phyloP scores from a whole-genome alignment of 2,329 filamentous ascomycete genomes.

The Penicillium fuscoglaucum region DNA sequence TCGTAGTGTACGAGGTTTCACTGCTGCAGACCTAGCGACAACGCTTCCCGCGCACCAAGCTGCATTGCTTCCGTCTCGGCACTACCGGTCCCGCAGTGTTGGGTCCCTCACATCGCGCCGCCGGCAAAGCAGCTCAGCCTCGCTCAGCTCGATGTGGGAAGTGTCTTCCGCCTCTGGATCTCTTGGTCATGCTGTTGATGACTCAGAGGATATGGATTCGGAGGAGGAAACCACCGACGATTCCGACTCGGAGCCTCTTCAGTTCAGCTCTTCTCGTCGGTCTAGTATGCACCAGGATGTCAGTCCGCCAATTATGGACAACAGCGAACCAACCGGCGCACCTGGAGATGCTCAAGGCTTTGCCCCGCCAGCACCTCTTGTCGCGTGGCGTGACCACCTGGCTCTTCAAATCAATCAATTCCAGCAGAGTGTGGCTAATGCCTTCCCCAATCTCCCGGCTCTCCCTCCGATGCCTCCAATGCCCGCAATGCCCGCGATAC shows the following conservation, averaged over 20 bases:
- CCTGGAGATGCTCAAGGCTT: constrained; percentile 36
- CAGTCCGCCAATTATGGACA: constrained; percentile 24
- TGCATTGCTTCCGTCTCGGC: constrained; percentile 62
- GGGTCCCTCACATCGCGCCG: constrained; percentile 57
- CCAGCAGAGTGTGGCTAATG: constrained; percentile 68
- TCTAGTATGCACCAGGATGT: constrained; percentile 40
- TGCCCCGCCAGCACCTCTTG: constrained; percentile 62
- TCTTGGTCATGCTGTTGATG: constrained; percentile 46
- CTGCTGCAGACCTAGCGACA: constrained; percentile 68
- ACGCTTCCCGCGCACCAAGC: constrained; percentile 64
- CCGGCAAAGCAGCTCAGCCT: constrained; percentile 63
- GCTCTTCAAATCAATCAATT: constrained; percentile 73
- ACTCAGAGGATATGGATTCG: constrained; percentile 38
- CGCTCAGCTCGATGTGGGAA: constrained; percentile 68
- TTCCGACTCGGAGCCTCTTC: constrained; percentile 22
- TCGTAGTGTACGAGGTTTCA: constrained; percentile 68
- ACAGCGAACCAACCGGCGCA: constrained; percentile 29
- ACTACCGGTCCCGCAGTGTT: constrained; percentile 66
- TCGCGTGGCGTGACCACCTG: constrained; percentile 72
- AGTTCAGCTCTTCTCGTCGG: constrained; percentile 36
- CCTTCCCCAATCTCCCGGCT: constrained; percentile 62
- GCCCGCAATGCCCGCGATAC: constrained; percentile 58
- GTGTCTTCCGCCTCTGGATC: constrained; percentile 50
- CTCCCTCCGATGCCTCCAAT: constrained; percentile 57
- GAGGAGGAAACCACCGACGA: constrained; percentile 29